phyloP scores from a whole-genome alignment of 768 basidiomycete genomes.

The Xanthoconium purpureum region DNA sequence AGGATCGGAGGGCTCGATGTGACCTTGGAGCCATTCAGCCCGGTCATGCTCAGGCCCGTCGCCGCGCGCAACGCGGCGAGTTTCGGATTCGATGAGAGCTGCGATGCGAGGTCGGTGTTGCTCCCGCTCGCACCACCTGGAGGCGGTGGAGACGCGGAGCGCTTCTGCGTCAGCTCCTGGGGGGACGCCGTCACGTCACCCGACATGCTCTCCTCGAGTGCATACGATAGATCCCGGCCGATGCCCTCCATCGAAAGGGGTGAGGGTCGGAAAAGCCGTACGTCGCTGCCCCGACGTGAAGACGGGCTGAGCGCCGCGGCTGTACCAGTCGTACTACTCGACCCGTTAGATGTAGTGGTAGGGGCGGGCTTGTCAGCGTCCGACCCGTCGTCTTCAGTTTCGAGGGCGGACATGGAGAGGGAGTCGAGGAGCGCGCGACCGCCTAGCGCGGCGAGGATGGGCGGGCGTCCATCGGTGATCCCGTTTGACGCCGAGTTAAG shows the following conservation, averaged over 20 bases:
- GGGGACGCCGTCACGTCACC: background rate
- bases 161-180: conserved; percentile 1
- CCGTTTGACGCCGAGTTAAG: conserved; percentile 18
- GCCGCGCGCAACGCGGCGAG: conserved; percentile 44
- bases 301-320: background rate
- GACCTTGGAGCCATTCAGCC: conserved; percentile 17
- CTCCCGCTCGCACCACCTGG: conserved; percentile 6
- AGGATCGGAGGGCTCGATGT: conserved; percentile 60
- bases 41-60: conserved; percentile 28
- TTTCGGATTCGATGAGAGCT: conserved; percentile 45
- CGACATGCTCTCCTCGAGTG: conserved; percentile 26
- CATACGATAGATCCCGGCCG: conserved; percentile 30
- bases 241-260: conserved; percentile 32
- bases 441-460: conserved; percentile 20
- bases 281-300: conserved; percentile 13
- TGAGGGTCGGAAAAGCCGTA: conserved; percentile 9
- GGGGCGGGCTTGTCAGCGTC: conserved; percentile 17
- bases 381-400: conserved; percentile 41
- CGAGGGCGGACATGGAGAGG: conserved; percentile 54
- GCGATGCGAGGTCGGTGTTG: conserved; percentile 41
- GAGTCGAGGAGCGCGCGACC: conserved; percentile 38
- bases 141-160: background rate
- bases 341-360: background rate
- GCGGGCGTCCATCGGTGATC: conserved; percentile 19
- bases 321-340: background rate